A percentile compares a stretch with the other conserved stretches of the same genome.
phyloP scores from a whole-genome alignment of 140 eudicot genomes.

The Erigeron philadelphicus region DNA sequence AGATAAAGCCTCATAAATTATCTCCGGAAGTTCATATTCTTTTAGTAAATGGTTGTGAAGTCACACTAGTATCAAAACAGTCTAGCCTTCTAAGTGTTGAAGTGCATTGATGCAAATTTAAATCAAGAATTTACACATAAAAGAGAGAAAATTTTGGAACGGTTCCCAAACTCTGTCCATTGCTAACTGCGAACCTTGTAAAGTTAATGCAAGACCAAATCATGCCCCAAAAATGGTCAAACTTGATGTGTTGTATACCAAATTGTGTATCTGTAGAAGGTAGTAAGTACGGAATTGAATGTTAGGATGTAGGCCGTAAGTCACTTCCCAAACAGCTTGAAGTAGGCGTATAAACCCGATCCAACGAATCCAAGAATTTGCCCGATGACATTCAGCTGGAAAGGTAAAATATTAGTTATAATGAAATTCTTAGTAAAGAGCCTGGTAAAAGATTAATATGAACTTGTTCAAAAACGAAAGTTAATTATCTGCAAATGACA shows the following conservation, averaged over 20 bases:
- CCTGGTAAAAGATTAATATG: background rate
- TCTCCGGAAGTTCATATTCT: background rate
- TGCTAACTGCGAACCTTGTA: background rate
- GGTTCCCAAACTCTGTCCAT: conserved; percentile 9
- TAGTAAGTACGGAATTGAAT: conserved; percentile 1
- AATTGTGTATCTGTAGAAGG: conserved; percentile 21
- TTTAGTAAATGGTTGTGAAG: background rate
- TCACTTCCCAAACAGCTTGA: conserved; percentile 65
- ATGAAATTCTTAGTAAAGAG: background rate
- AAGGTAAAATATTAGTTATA: conserved; percentile 14
- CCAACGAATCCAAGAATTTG: conserved; percentile 84
- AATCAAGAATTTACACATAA: conserved; percentile 25
- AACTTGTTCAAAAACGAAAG: background rate
- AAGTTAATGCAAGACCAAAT: conserved; percentile 8
- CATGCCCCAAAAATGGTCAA: conserved; percentile 17
- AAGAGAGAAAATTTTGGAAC: background rate
- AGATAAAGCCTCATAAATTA: background rate
- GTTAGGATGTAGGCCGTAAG: background rate
- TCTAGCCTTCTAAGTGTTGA: background rate
- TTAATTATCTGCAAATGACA: background rate
- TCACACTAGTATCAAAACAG: background rate
- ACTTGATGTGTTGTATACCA: background rate
- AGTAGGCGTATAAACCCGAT: conserved; percentile 87
- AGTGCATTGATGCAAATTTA: background rate
- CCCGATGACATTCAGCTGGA: conserved; percentile 82